A percentile compares a stretch with the other conserved stretches of the same genome.
These are phyloP conservation scores for Polyporus tsugae DNA, from an alignment of 1,284 basidiomycete genomes.

Conservation along the genomic window DNA sequence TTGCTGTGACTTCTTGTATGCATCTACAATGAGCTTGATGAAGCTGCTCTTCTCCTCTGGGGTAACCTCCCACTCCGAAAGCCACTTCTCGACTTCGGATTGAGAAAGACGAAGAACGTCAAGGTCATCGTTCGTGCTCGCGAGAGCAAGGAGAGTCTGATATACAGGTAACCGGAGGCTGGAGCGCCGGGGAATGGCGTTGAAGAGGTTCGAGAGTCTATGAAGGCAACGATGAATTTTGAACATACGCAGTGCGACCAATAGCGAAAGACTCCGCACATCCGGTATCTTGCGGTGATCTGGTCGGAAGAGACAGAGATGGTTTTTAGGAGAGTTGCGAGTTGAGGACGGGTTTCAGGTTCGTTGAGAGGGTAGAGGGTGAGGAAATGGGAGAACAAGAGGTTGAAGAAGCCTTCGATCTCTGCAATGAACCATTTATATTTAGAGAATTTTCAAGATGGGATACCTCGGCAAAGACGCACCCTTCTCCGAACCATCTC, in stretches of 20 bases:
- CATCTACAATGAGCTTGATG: slow-evolving; percentile 71
- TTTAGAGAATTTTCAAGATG: slow-evolving; percentile 9
- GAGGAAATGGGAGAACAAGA: slow-evolving; percentile 76
- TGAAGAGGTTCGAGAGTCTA: slow-evolving; percentile 91
- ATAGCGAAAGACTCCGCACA: slow-evolving; percentile 52
- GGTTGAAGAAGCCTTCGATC: slow-evolving; percentile 88
- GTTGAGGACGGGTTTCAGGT: slow-evolving; percentile 58
- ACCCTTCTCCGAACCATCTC: slow-evolving; percentile 82
- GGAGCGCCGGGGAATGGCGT: slow-evolving; percentile 78
- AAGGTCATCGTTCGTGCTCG: slow-evolving; percentile 74
- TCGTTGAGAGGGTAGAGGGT: slow-evolving; percentile 62
- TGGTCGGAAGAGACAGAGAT: slow-evolving; percentile 63
- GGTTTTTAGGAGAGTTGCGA: slow-evolving; percentile 60
- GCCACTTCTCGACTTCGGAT: slow-evolving; percentile 74
- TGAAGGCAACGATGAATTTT: slow-evolving; percentile 12
- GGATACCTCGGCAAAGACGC: slow-evolving; percentile 35
- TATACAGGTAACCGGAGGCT: slow-evolving; percentile 74
- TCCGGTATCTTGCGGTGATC: slow-evolving; percentile 69
- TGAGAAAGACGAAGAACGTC: slow-evolving; percentile 71
- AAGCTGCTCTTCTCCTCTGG: slow-evolving; percentile 75
- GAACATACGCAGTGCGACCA: slow-evolving; percentile 9
- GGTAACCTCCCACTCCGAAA: slow-evolving; percentile 81
- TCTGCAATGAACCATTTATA: slow-evolving; percentile 52
- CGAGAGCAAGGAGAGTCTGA: slow-evolving; percentile 70
- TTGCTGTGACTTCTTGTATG: slow-evolving; percentile 66